Conservation (phyloP, 2,329 filamentous ascomycete genomes). For the Thelonectria blattea region DNA sequence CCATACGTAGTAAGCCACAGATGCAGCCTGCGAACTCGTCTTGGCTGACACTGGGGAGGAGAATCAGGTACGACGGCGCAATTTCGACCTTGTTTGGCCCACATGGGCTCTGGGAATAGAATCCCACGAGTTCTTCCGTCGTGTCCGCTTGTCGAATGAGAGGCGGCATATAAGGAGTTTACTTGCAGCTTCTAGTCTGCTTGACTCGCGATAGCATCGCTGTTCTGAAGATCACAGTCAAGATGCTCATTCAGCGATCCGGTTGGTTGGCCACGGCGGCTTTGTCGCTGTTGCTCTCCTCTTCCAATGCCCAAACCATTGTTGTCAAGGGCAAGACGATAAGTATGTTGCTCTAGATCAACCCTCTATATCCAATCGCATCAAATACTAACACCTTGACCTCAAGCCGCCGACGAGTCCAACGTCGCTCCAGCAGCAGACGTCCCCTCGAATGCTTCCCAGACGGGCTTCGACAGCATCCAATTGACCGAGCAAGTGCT, state of each 20-base stretch:
- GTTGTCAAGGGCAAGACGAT: conserved; percentile 28
- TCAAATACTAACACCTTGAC: not conserved
- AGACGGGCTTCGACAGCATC: conserved; percentile 28
- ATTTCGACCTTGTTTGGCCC: conserved; percentile 10
- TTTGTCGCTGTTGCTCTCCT: conserved; percentile 13
- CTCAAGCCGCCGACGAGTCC: conserved; percentile 26
- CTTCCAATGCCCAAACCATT: conserved; percentile 32
- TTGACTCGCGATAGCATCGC: not conserved
- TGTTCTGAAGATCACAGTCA: conserved; percentile 6
- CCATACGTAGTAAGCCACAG: not conserved
- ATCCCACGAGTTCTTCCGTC: not conserved
- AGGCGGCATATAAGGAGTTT: conserved; percentile 7
- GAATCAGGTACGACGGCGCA: not conserved
- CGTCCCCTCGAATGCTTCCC: conserved; percentile 4
- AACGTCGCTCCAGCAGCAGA: conserved; percentile 35
- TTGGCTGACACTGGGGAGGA: not conserved
- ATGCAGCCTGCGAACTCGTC: not conserved
- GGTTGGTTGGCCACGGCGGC: conserved; percentile 14
- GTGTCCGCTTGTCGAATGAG: not conserved
- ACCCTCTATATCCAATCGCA: no score
- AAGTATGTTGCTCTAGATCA: conserved; percentile 17
- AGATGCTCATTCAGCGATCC: conserved; percentile 14
- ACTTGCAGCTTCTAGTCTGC: not conserved
- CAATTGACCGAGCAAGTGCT: conserved; percentile 44
- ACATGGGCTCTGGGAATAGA: conserved; percentile 1